Percentiles rank a stretch among this genome's conserved stretches.
These are phyloP conservation scores for Flaveria brownii DNA, from an alignment of 129 eudicot species.

Conservation along the genomic window DNA sequence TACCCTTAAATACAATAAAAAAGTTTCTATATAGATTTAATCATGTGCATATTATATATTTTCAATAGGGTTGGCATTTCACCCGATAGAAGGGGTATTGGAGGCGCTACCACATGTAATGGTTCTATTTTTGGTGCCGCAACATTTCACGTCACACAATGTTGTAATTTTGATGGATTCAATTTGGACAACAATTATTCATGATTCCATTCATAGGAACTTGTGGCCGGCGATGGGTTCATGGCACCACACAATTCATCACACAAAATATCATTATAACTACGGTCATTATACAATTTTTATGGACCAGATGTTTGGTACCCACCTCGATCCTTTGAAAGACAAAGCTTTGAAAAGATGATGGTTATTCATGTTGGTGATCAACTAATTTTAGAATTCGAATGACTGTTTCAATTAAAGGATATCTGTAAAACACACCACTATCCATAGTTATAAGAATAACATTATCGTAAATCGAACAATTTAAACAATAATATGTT, in stretches of 20 bases:
- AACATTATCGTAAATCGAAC: too few relatives aligned
- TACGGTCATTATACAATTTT: conserved; percentile 87
- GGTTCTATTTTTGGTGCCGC: conserved; percentile 71
- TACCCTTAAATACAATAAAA: not conserved
- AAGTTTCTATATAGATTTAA: conserved; percentile 19
- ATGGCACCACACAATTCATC: conserved; percentile 93
- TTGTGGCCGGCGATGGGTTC: conserved; percentile 98
- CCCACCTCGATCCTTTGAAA: conserved; percentile 70
- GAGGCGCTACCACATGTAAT: conserved; percentile 82
- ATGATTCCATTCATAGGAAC: conserved; percentile 78
- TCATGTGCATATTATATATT: conserved; percentile 24
- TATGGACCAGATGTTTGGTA: conserved; percentile 98
- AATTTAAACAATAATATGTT: too few relatives aligned
- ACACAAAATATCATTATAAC: conserved; percentile 84
- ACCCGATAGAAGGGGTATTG: conserved; percentile 84
- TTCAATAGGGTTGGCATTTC: conserved; percentile 78
- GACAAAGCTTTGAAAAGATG: conserved; percentile 58
- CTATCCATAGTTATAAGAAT: too few relatives aligned
- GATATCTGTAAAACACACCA: not conserved
- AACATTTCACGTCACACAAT: conserved; percentile 75
- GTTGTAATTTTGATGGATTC: conserved; percentile 65
- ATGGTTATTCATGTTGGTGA: conserved; percentile 22
- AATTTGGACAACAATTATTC: conserved; percentile 91
- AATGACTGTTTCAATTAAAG: not conserved
- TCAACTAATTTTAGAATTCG: not conserved